Evolutionary conservation across 2,329 filamentous ascomycete genomes (phyloP).

Genomic region (Sporothrix pseudoabietina): DNA sequence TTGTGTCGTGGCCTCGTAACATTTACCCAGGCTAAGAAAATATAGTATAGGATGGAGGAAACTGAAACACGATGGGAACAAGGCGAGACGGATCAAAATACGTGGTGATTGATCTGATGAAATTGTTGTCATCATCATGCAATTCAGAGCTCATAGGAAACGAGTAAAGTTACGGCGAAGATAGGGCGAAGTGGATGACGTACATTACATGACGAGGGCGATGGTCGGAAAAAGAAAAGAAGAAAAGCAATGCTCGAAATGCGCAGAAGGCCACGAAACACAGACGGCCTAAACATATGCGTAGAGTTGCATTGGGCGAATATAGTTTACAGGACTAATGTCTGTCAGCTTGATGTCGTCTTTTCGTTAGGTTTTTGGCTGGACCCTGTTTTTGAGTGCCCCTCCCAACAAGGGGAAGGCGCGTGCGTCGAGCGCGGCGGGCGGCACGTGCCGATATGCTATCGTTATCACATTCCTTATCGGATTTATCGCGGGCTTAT

Average conservation of each 20-base stretch:
- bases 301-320: constrained; percentile 7
- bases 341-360: neutral
- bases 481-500: neutral
- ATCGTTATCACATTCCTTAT: neutral
- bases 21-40: neutral
- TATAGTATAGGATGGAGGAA: neutral
- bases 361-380: no score
- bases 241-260: neutral
- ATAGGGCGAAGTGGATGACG: neutral
- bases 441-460: constrained; percentile 24
- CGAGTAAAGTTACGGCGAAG: neutral
- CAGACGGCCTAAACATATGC: no score
- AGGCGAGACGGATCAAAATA: neutral
- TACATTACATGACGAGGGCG: neutral
- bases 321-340: constrained; percentile 15
- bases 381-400: constrained; percentile 9
- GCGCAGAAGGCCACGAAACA: neutral
- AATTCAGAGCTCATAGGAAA: neutral
- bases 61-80: neutral
- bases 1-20: neutral
- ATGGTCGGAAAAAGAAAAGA: neutral
- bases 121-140: no score
- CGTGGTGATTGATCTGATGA: neutral
- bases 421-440: neutral
- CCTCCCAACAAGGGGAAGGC: constrained; percentile 8